Evolutionary conservation across 164 flowering plant species (phyloP).

Genomic region (Litsea cubeba): DNA sequence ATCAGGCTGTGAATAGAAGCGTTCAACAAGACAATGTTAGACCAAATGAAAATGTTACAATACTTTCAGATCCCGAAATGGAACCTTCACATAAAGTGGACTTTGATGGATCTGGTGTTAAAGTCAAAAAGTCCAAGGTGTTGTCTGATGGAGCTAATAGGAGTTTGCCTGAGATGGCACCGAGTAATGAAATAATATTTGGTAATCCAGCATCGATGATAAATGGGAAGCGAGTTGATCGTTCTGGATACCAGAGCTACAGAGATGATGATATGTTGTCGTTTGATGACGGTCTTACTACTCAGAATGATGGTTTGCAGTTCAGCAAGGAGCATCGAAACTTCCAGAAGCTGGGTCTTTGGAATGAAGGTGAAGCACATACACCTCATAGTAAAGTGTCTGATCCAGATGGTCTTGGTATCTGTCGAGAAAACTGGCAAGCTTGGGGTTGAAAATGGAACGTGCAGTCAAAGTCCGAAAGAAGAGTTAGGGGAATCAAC

Average conservation of each 20-base stretch:
- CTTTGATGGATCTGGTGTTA: background rate
- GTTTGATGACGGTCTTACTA: conserved; percentile 19
- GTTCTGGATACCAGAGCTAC: background rate
- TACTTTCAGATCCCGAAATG: background rate
- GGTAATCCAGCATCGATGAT: background rate
- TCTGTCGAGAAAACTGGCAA: conserved; percentile 13
- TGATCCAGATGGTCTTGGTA: conserved; percentile 31
- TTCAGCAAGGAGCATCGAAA: conserved; percentile 22
- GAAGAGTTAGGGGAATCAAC: conserved; percentile 11
- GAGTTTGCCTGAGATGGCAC: conserved; percentile 8
- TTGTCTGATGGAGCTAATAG: conserved; percentile 12
- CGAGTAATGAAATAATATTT: conserved; percentile 9
- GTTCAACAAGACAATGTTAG: background rate
- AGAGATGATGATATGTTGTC: background rate
- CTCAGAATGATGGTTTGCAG: conserved; percentile 18
- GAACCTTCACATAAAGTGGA: background rate
- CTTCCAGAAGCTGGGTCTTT: conserved; percentile 19
- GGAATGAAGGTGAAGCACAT: background rate
- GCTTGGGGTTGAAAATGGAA: conserved; percentile 8
- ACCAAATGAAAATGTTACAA: background rate
- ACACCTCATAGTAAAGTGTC: conserved; percentile 4
- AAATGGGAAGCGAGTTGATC: background rate
- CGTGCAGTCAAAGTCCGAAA: conserved; percentile 13
- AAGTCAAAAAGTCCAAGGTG: conserved; percentile 11
- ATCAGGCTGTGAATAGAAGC: background rate